phyloP scores from a whole-genome alignment of 2,329 filamentous ascomycete species.

The Sporothrix euskadiensis region DNA sequence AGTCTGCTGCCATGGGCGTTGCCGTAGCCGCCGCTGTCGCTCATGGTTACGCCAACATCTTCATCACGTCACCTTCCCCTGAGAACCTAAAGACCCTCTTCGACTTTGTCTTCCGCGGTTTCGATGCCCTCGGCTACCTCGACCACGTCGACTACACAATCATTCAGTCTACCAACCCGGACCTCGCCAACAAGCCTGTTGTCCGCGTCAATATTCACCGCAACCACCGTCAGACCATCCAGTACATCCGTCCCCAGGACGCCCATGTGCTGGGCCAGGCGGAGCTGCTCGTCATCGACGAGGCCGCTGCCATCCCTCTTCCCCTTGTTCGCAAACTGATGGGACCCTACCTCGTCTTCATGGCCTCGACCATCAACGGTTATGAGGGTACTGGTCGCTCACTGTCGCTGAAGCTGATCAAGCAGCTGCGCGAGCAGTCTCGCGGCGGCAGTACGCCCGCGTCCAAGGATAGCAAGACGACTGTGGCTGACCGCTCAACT shows the following conservation, averaged over 20 bases:
- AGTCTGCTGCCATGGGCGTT: conserved; percentile 92
- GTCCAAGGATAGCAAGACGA: conserved; percentile 50
- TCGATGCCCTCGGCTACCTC: conserved; percentile 88
- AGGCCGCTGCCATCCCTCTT: conserved; percentile 92
- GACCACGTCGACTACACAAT: conserved; percentile 98
- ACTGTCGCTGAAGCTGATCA: conserved; percentile 92
- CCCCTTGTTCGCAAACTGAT: conserved; percentile 91
- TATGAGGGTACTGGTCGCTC: conserved; percentile 97
- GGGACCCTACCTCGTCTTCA: conserved; percentile 96
- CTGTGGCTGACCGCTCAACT: conserved; percentile 75
- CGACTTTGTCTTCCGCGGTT: conserved; percentile 97
- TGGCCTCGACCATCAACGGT: conserved; percentile 98
- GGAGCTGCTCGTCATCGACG: conserved; percentile 93
- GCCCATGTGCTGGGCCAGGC: conserved; percentile 93
- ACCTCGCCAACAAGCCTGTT: conserved; percentile 94
- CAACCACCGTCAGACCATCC: conserved; percentile 94
- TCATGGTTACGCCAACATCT: conserved; percentile 98
- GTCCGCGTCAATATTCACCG: conserved; percentile 94
- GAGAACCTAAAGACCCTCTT: conserved; percentile 99
- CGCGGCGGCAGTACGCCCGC: conserved; percentile 57
- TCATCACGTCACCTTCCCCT: conserved; percentile 95
- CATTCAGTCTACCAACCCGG: conserved; percentile 95
- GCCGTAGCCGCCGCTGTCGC: conserved; percentile 92
- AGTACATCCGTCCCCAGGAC: conserved; percentile 97
- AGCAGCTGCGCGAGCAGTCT: conserved; percentile 93